Base-by-base conservation (phyloP, 1,284 basidiomycete species). In the Mrakiaceae sp. region DNA sequence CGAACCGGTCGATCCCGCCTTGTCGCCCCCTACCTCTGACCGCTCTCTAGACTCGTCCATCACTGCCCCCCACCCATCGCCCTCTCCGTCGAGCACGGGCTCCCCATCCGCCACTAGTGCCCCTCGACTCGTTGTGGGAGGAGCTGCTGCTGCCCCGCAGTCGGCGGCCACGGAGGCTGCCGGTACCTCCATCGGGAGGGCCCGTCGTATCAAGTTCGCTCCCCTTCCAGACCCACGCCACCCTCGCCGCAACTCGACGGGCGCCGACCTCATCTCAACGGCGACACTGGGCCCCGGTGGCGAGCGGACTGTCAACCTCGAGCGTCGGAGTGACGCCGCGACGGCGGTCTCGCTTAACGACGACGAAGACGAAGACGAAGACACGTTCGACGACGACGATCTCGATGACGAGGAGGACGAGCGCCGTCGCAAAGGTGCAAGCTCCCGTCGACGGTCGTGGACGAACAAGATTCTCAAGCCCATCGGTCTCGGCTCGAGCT, bases 201-300 rank as follows among this genome's bases (percentile, higher is more conserved):
- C 55, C 42, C 14, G 42, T 10, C 46, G 42, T 6, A 64, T 64
- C 63, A 60, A 59, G 52, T 64, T 64, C 14, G 63, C 63, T 2
- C 63, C 63, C n/a, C 63, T 64, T 0, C 63, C 63, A 0, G 63
- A 59, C 12, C 63, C 63, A 12, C 6, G 63, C 39, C 55, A 57
- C 2, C 8, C 48, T 10, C 61, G 63, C 11, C 39, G 48, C 11
- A 57, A 59, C 44, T 64, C 63, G 10, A 64, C 63, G 9, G 63
- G 63, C 6, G 42, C 49, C 56, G 51, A 64, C 58, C 14, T 64
- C 14, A 16, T 49, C 50, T 57, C 53, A 10, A 51, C 57, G 11
- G 51, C 63, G 7, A 64, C 43, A 12, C 50, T 64, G 4, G 58
- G 58, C 14, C 58, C 63, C 0, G 58, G 58, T 39, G 63, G 63